phyloP scores from a whole-genome alignment of 495 filamentous ascomycete species.

The Viridothelium virens region DNA sequence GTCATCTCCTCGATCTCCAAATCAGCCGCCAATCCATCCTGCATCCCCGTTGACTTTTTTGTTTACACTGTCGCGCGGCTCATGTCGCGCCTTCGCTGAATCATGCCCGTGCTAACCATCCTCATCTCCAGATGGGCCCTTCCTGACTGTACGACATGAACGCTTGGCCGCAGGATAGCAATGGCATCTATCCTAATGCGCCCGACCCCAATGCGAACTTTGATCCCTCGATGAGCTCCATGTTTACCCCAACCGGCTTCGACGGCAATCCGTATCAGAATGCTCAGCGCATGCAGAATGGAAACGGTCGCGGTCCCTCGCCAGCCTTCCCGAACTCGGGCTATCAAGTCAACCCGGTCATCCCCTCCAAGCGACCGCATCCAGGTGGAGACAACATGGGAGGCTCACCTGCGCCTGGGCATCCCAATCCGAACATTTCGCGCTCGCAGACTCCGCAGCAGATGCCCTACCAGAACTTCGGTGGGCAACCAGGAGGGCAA shows the following conservation, averaged over 20 bases:
- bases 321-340: constrained; percentile 67
- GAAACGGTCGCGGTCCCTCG: constrained; percentile 69
- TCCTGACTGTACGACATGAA: constrained; percentile 7
- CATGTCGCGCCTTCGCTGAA: not conserved
- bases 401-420: constrained; percentile 70
- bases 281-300: constrained; percentile 71
- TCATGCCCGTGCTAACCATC: not conserved
- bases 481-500: constrained; percentile 49
- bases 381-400: constrained; percentile 75
- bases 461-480: constrained; percentile 54
- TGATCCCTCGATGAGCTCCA: constrained; percentile 49
- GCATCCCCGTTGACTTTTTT: constrained; percentile 6
- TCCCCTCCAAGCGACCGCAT: constrained; percentile 79
- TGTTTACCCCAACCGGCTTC: constrained; percentile 48
- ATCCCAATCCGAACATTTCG: constrained; percentile 39
- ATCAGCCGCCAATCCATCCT: not conserved
- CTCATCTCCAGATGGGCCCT: not conserved
- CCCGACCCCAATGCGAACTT: constrained; percentile 23
- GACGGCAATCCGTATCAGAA: constrained; percentile 54
- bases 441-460: constrained; percentile 90
- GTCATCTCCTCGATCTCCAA: constrained; percentile 7
- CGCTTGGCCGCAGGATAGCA: constrained; percentile 12
- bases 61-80: not conserved
- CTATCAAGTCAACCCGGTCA: constrained; percentile 70
- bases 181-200: constrained; percentile 19